Conservation (phyloP, 306 rosid genomes). For the Citrullus amarus region DNA sequence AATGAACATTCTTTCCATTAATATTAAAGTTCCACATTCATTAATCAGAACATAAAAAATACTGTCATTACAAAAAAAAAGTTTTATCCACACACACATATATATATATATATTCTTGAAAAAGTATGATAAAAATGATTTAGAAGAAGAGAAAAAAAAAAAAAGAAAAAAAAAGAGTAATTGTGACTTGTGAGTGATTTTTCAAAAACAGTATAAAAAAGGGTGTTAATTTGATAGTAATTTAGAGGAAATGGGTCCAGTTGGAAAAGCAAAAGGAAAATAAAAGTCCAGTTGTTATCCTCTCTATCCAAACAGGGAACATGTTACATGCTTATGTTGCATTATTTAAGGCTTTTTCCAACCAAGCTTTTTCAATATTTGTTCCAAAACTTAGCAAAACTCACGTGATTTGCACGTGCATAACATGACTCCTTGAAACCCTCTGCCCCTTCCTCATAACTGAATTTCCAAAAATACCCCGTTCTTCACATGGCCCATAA, state of each 20-base stretch:
- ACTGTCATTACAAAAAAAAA: neutral
- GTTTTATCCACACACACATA: neutral
- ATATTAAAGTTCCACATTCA: neutral
- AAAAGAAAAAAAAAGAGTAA: too few relatives aligned
- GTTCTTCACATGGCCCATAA: neutral
- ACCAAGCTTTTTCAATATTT: conserved; percentile 3
- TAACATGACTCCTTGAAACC: conserved; percentile 18
- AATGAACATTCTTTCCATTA: neutral
- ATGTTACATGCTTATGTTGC: neutral
- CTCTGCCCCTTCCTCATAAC: neutral
- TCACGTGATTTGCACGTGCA: conserved; percentile 49
- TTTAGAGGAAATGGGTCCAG: too few relatives aligned
- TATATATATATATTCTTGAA: too few relatives aligned
- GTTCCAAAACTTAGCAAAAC: conserved; percentile 15
- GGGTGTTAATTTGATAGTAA: too few relatives aligned
- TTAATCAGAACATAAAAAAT: neutral
- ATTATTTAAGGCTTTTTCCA: neutral
- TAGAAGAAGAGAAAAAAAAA: neutral
- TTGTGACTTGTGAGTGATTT: too few relatives aligned
- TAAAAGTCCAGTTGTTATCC: neutral
- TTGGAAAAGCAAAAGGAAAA: too few relatives aligned
- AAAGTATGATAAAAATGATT: neutral
- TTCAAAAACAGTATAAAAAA: too few relatives aligned
- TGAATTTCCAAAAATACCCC: neutral
- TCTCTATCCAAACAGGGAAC: conserved; percentile 6